Evolutionary conservation across 2,329 filamentous ascomycete species (phyloP).

Genomic region (Pseudocercospora macadamiae): DNA sequence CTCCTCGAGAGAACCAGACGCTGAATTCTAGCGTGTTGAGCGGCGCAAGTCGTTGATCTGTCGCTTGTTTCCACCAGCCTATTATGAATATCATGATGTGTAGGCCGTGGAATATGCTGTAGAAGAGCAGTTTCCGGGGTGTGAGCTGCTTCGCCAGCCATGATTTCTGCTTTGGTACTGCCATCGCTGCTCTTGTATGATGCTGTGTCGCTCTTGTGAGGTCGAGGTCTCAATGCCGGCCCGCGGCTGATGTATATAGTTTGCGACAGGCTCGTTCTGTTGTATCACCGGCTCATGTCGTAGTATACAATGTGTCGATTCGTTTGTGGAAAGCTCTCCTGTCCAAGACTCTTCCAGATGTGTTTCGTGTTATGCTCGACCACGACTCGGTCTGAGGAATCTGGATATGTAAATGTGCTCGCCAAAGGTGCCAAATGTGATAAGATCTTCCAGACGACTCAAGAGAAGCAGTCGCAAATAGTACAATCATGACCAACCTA

Average conservation of each 20-base stretch:
- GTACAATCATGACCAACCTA: conserved; percentile 15
- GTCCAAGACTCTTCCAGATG: not conserved
- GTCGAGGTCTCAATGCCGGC: not conserved
- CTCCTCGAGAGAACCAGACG: conserved; percentile 95
- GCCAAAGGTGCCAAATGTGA: not conserved
- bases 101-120: conserved; percentile 42
- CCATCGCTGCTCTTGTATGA: conserved; percentile 16
- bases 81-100: conserved; percentile 42
- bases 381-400: too few relatives aligned
- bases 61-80: conserved; percentile 64
- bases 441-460: not conserved
- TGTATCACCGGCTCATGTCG: conserved; percentile 12
- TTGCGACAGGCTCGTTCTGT: not conserved
- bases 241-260: not conserved
- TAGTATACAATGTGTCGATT: not conserved
- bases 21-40: conserved; percentile 84
- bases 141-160: conserved; percentile 41
- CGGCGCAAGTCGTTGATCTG: conserved; percentile 68
- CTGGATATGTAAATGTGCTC: not conserved
- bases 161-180: conserved; percentile 31
- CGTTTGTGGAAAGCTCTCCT: not conserved
- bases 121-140: conserved; percentile 40
- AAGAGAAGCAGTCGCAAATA: conserved; percentile 6
- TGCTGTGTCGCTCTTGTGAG: not conserved
- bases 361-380: too few relatives aligned